phyloP scores from a whole-genome alignment of 2,329 filamentous ascomycete species.

The Sporothrix sp. region DNA sequence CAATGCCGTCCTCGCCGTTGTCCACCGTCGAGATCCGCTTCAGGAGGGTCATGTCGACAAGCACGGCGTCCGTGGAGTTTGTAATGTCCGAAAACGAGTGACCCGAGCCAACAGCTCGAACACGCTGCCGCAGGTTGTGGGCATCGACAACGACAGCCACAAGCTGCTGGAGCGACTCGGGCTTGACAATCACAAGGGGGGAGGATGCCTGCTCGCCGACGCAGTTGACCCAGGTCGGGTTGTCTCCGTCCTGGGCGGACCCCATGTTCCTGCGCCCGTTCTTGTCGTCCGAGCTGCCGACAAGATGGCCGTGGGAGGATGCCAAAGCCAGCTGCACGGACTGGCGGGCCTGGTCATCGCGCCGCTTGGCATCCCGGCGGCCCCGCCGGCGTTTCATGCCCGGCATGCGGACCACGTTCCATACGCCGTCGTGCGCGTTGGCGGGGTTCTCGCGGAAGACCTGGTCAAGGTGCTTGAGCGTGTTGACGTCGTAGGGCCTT shows the following conservation, averaged over 20 bases:
- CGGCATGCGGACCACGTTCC: conserved; percentile 13
- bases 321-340: conserved; percentile 11
- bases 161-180: conserved; percentile 19
- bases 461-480: conserved; percentile 12
- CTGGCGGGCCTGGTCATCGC: conserved; percentile 12
- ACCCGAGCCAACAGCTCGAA: conserved; percentile 22
- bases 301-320: conserved; percentile 4
- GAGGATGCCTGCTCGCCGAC: conserved; percentile 18
- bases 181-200: conserved; percentile 17
- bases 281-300: neutral
- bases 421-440: conserved; percentile 12
- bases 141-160: conserved; percentile 19
- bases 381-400: conserved; percentile 9
- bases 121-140: conserved; percentile 13
- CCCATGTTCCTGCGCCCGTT: neutral
- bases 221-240: conserved; percentile 18
- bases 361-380: conserved; percentile 12
- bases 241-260: neutral
- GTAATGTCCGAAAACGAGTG: conserved; percentile 23
- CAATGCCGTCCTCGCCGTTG: conserved; percentile 16
- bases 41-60: conserved; percentile 17
- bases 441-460: conserved; percentile 14
- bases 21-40: conserved; percentile 17
- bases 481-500: conserved; percentile 11
- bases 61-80: conserved; percentile 16